Evolutionary conservation across 805 yeast species (phyloP), one percentile per base, ranked within the genome.

Genomic region (Komagataella mondaviorum): DNA sequence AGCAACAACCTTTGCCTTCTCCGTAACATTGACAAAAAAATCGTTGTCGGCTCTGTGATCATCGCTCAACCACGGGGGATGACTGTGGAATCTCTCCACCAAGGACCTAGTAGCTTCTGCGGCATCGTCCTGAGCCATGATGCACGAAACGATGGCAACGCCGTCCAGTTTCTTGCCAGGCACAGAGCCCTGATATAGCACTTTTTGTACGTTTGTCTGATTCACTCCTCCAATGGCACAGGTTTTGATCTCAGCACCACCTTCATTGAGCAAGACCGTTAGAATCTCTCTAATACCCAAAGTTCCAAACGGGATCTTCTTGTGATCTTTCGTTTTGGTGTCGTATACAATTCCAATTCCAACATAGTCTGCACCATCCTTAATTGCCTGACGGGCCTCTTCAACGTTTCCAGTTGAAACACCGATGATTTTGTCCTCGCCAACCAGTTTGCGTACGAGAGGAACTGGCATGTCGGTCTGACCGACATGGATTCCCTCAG

Each of bases 401-500:
- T 71, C 71, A 0, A 71, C 71, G 36, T 73, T 71, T 6, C 83
- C 75, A 23, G 88, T 84, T 45, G 90, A 81, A 52, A 90, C 81
- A 0, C 97, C 97, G 48, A 89, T 62, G 53, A 89, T 81, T 66
- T 84, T 88, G 52, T 78, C 73, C 0, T 82, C 78, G 0, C 96
- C 96, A 10, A 88, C 64, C 36, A 88, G 60, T 57, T 69, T 60
- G 44, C 96, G 66, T 1, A 79, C 93, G 44, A 73, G 57, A 1
- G 59, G 59, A 1, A 79, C 79, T 8, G 76, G 75, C 87, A 89
- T 86, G 61, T 89, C 97, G 51, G 83, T 89, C 63, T 89, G 96
- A 0, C 97, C 97, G 18, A 89, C 87, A 68, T 89, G 97, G 6
- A 90, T 83, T 43, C 96, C 96, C 55, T 88, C 96, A 2, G 95